Base-by-base conservation (phyloP, 208 protist species). In the Crithidia sp. region DNA sequence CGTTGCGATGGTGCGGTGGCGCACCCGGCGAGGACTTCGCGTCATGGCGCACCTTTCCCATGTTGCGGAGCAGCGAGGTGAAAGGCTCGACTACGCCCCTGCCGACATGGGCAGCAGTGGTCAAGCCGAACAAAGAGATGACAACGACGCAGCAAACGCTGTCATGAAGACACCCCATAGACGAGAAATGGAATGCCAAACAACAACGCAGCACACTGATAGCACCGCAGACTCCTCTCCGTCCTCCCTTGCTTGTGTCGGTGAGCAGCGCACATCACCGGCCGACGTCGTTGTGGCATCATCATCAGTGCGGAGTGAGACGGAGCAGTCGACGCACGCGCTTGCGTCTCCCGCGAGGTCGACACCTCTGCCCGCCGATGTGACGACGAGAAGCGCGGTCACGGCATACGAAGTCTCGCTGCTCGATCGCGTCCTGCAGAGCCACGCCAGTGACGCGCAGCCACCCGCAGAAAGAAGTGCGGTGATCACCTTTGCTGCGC, bases 21-120 rank as follows among this genome's bases (percentile, higher is more conserved):
- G 74, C n/a, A 79, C 71, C 49, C 84, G 85, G 28, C 86, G 82
- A 52, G 91, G 91, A 2, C 67, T 87, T 52, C 67, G 76, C 5
- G 61, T 95, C 9, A 55, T 95, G 41, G 9, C 63, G 17, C 41
- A 52, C 43, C 68, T 81, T n/a, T 59, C 70, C 2, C 54, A 59
- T 8, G 79, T 67, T 12, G 37, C 64, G 3, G 74, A 58, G 44
- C 47, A 67, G 4, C 45, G 19, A 7, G 36, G 8, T 4, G 49
- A 67, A 4, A 13, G 6, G 12, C 6, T 19, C 8, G 37, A 19
- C 17, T 4, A 5, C 4, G 10, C 28, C 2, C 5, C 4, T 37
- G 36, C 0, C 9, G 12, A 13, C 45, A 49, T 7, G 45, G 45
- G 12, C 45, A 13, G 45, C 12, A 13, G 45, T 13, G 9, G 12